Evolutionary conservation across 2,329 filamentous ascomycete genomes (phyloP), one percentile per base, ranked within the genome.

Genomic region (Coniochaeta sp.): DNA sequence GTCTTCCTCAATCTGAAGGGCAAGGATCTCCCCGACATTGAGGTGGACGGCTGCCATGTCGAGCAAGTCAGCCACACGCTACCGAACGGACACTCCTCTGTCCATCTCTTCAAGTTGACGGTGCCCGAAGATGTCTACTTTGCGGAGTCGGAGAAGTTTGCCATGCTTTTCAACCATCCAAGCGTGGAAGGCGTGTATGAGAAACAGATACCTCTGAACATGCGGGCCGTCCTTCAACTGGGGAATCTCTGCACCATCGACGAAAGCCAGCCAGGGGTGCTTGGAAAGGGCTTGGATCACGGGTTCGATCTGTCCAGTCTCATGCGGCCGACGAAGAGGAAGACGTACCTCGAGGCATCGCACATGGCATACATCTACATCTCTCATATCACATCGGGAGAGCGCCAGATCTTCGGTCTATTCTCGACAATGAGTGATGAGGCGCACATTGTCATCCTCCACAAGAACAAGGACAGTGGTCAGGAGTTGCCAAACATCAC

Each of bases 141-240:
- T 62, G 85, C 87, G 52, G 91, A 98, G 72, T 81, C 88, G 0
- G 89, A 92, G 63, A 96, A 92, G 70, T 88, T 98, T 62, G 86
- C 88, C 1, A 76, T 88, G 30, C 79, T 98, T 1, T 93, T 97
- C 77, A 92, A 93, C 64, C 93, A 99, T 70, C 86, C 92, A 0
- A 96, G 92, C 72, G 90, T 99, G 1, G 95, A 99, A 74, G 96
- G 96, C 32, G 92, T 99, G 16, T 99, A 99, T 69, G 96, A 99
- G 76, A 93, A 89, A 68, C 89, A 96, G 65, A 82, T 99, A 1
- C 92, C 96, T 1, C 79, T 98, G 6, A 91, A 90, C 64, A 84
- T 96, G 55, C 85, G 93, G 44, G 95, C 93, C 4, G 84, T 99
- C 34, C 82, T 99, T 10, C 90, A 95, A 66, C 79, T 99, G 1